A percentile compares a stretch with the other conserved stretches of the same genome.
Evolutionary conservation across 1,139 yeast species (phyloP).

Genomic region (Suhomyces anneliseae): DNA sequence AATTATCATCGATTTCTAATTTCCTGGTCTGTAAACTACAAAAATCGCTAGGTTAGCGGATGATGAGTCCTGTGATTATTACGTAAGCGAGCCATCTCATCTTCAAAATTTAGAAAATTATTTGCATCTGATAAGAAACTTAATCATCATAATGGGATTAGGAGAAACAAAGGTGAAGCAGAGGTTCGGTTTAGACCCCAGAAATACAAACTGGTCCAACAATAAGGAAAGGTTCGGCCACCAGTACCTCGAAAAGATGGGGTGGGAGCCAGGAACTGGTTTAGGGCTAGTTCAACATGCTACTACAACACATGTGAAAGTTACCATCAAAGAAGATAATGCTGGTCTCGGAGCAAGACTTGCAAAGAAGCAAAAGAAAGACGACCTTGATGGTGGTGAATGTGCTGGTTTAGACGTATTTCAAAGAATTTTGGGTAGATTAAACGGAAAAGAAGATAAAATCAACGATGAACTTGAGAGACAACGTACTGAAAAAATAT

Average conservation of each 20-base stretch:
- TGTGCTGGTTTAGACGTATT: constrained; percentile 91
- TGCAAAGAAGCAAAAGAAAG: constrained; percentile 52
- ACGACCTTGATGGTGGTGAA: constrained; percentile 70
- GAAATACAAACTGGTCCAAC: constrained; percentile 94
- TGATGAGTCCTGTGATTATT: constrained; percentile 1
- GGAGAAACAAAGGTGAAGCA: constrained; percentile 84
- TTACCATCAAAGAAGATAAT: constrained; percentile 75
- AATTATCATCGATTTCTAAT: neutral
- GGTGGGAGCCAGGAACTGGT: constrained; percentile 93
- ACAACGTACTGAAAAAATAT: constrained; percentile 63
- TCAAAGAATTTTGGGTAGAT: constrained; percentile 83
- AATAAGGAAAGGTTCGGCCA: constrained; percentile 85
- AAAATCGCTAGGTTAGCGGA: no score
- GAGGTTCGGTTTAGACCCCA: constrained; percentile 87
- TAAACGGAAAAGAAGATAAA: constrained; percentile 72
- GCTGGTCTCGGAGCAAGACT: constrained; percentile 84
- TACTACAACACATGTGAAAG: constrained; percentile 77
- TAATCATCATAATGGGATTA: constrained; percentile 63
- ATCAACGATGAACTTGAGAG: constrained; percentile 61
- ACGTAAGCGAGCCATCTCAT: constrained; percentile 7
- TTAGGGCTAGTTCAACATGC: constrained; percentile 70
- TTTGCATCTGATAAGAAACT: neutral
- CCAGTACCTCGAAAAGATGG: constrained; percentile 73
- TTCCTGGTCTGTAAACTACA: no score
- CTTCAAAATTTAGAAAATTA: neutral